A percentile compares a stretch with the other conserved stretches of the same genome.
Conservation (phyloP, 2,329 filamentous ascomycete genomes). For the Xylaria polymorpha region DNA sequence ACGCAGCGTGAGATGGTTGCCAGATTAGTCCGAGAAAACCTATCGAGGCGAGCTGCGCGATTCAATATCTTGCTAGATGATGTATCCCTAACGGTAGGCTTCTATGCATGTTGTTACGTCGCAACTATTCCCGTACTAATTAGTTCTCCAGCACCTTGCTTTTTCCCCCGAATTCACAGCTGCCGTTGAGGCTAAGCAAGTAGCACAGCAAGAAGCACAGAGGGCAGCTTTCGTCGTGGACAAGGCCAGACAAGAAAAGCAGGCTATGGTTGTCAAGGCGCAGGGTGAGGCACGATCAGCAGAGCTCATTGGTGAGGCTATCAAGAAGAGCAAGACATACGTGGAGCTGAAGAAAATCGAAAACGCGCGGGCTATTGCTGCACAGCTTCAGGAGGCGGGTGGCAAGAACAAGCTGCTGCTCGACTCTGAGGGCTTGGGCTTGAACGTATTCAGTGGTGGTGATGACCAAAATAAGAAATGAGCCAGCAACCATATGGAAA, state of each 20-base stretch:
- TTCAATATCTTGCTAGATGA: conserved; percentile 99
- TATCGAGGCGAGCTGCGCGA: conserved; percentile 87
- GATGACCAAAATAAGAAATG: conserved; percentile 61
- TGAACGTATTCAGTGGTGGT: conserved; percentile 77
- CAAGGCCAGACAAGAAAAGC: conserved; percentile 99
- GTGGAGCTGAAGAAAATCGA: conserved; percentile 98
- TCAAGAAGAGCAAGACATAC: conserved; percentile 99
- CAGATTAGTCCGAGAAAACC: conserved; percentile 88
- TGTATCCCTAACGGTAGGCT: conserved; percentile 89
- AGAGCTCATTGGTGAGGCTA: conserved; percentile 96
- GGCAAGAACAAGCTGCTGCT: conserved; percentile 94
- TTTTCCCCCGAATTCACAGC: conserved; percentile 81
- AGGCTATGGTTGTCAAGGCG: conserved; percentile 96
- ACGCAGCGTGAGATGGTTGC: conserved; percentile 98
- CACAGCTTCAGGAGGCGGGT: conserved; percentile 84
- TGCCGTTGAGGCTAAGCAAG: conserved; percentile 79
- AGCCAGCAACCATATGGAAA: conserved; percentile 41
- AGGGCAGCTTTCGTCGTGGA: conserved; percentile 97
- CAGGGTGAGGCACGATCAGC: conserved; percentile 99
- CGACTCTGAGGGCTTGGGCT: conserved; percentile 87
- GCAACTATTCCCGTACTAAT: conserved; percentile 42
- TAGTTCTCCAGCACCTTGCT: conserved; percentile 68
- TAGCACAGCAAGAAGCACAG: conserved; percentile 92
- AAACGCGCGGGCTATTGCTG: conserved; percentile 91
- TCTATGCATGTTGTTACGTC: neutral